Conservation (phyloP, 306 rosid species). For the Prunus persica region Prunus_persica_NCBIv2 NC_034011.1:1272501-1273000, state of each 20-base stretch:
- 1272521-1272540: background rate
- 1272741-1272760: background rate
- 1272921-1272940: background rate
- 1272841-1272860: background rate
- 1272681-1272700: background rate
- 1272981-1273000: background rate
- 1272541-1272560: background rate
- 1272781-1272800: background rate
- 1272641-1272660: background rate
- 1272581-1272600: background rate
- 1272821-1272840: too few species aligned
- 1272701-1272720: background rate
- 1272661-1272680: background rate
- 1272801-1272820: too few species aligned
- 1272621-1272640: background rate
- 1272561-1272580: background rate
- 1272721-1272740: too few species aligned
- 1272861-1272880: background rate
- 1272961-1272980: background rate
- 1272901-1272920: background rate
- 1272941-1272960: background rate
- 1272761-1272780: background rate
- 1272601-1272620: background rate
- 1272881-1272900: background rate
- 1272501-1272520: background rate